Evolutionary conservation across 192 early-diverging fungal genomes (phyloP), one percentile per base, ranked within the genome.

Genomic region (Coemansia sp.): DNA sequence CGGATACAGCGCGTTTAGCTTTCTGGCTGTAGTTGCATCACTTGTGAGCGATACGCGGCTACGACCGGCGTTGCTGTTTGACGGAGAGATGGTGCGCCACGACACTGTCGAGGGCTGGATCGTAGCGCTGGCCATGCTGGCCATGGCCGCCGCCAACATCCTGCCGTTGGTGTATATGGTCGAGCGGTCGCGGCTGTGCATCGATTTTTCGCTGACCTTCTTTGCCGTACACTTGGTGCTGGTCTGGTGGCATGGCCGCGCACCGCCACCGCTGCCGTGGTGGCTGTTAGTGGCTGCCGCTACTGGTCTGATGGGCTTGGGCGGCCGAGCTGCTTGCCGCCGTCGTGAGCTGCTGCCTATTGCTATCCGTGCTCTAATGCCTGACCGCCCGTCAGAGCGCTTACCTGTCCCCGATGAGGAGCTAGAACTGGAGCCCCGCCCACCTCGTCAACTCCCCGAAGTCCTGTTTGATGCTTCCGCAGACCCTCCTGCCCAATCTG

Each of bases 121-220:
- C 4, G 63, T 81, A 7, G 63, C 57, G 51, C 31, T 51, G 23
- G 67, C 42, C 5, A 64, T 77, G 20, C 20, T 75, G 19, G 19
- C 50, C 31, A 74, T 74, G 61, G 75, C 66, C 8, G 36, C 54
- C 8, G 52, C 65, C 2, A 80, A 80, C 27, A 74, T 76, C 4
- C 21, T 78, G 23, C 75, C 79, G 4, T 67, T 84, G 32, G 73
- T 80, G 9, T 81, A 77, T 51, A 71, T 84, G 64, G 83, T 84
- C 6, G 78, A 84, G 59, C 51, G 83, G 46, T 76, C 78, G 9
- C 78, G 78, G 0, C 61, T 81, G 31, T 84, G 83, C 62, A 54
- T 84, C 1, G 83, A 84, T 53, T 84, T 84, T 57, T 61, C 78
- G 21, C 51, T 74, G 21, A 84, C 83, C 4, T 80, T 81, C 36